Base-by-base conservation (phyloP, 805 yeast species). In the Wickerhamiella siamensis region DNA sequence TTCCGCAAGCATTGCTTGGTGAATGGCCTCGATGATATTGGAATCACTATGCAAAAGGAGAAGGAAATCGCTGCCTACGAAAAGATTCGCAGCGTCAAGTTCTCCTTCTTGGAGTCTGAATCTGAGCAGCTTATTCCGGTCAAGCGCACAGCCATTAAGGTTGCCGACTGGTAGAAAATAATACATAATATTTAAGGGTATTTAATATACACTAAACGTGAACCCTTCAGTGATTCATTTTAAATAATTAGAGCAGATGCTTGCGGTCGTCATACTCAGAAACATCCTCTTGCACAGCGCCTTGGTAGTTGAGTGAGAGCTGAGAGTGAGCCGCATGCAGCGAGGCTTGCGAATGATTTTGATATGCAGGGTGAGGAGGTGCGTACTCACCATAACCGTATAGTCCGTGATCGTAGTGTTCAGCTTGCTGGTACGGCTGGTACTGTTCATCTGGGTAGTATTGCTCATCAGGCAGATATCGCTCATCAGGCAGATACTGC, bases 11-110 rank as follows among this genome's bases (percentile, higher is more conserved):
- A 88, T 63, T 91, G 97, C 60, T 71, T 91, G 53, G 68, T 88
- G 43, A 84, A 91, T 51, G 98, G 98, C 49, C 76, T 91, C 47
- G 98, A 91, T 61, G 98, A 91, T 60, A 91, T 91, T 63, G 96
- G 96, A 34, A 73, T 91, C 56, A 91, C 98, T 40, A 66, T 91
- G 54, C 88, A 86, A 63, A 84, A 86, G 65, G 95, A 83, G 64
- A 74, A 74, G 41, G 75, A 54, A 61, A 91, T 91, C 53, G 44
- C 60, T 41, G 70, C 75, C 52, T 91, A 76, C 56, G 98, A 91
- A 68, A 73, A 65, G 18, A 63, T 65, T 49, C 82, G 98, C 72
- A 77, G 72, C 58, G 77, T 71, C 40, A 77, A 69, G 59, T 91
- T 82, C 61, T 83, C 95, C 8, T 91, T 93, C 76, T 74, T 87